These are phyloP conservation scores for Phytophthora ohioensis DNA, from an alignment of 352 stramenopile species.

Conservation along the genomic window DNA sequence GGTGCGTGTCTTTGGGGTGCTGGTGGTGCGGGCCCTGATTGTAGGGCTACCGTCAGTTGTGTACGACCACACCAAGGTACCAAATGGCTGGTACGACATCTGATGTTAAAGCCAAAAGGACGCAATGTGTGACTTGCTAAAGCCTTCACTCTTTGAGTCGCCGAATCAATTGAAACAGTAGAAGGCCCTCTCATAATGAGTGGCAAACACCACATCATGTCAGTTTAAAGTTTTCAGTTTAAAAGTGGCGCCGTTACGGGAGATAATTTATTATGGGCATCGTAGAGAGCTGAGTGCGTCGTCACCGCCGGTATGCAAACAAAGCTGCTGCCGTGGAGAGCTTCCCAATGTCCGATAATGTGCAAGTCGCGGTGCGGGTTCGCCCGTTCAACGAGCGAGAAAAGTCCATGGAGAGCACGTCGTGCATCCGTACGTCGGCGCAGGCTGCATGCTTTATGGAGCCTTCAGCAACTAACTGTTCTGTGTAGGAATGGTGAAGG, in stretches of 20 bases:
- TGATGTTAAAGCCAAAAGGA: slow-evolving; percentile 6
- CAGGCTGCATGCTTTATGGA: too few species aligned
- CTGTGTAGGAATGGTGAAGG: slow-evolving; percentile 75
- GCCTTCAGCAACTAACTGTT: slow-evolving; percentile 8
- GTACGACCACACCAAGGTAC: slow-evolving; percentile 14
- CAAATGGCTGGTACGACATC: background rate
- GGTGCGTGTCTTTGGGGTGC: slow-evolving; percentile 27
- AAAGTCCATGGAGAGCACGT: slow-evolving; percentile 71
- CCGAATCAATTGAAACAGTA: too few species aligned
- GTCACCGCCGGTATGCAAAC: slow-evolving; percentile 1
- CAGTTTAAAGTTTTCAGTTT: slow-evolving; percentile 1
- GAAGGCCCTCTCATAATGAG: too few species aligned
- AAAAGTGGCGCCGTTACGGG: slow-evolving; percentile 23
- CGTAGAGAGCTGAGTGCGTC: background rate
- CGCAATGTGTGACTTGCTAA: background rate
- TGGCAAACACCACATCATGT: too few species aligned
- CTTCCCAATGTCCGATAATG: slow-evolving; percentile 77
- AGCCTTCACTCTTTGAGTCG: too few species aligned
- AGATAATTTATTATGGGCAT: slow-evolving; percentile 27
- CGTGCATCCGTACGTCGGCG: slow-evolving; percentile 67
- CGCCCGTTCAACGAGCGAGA: slow-evolving; percentile 87
- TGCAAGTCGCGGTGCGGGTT: slow-evolving; percentile 85
- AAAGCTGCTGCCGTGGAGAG: background rate
- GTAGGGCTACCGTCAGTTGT: slow-evolving; percentile 26
- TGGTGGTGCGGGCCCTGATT: slow-evolving; percentile 33